Conservation (phyloP, 148 eudicot genomes). For the Fagopyrum homotropicum region DNA sequence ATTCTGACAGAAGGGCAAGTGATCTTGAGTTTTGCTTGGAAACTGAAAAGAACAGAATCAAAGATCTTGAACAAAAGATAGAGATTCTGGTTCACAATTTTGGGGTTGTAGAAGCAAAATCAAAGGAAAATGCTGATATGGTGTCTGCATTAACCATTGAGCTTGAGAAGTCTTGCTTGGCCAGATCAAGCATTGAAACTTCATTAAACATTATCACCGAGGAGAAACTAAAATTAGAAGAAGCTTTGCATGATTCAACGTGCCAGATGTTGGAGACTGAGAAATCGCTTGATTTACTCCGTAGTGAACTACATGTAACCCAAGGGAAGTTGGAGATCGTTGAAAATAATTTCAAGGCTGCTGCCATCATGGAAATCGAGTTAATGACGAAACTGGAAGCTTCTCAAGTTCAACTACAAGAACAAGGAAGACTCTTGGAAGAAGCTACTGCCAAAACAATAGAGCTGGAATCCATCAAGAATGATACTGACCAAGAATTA, state of each 20-base stretch:
- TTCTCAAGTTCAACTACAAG: slow-evolving; percentile 53
- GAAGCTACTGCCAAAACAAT: slow-evolving; percentile 36
- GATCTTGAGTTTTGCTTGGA: slow-evolving; percentile 29
- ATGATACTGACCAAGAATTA: slow-evolving; percentile 53
- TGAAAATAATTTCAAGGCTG: slow-evolving; percentile 54
- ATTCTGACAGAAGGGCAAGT: slow-evolving; percentile 46
- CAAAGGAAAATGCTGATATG: slow-evolving; percentile 28
- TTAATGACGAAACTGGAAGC: slow-evolving; percentile 53
- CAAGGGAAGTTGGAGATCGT: slow-evolving; percentile 43
- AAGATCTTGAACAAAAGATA: slow-evolving; percentile 34
- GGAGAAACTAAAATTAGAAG: slow-evolving; percentile 42
- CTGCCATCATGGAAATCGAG: slow-evolving; percentile 49
- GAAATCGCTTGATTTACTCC: slow-evolving; percentile 28
- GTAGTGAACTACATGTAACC: slow-evolving; percentile 29
- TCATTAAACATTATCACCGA: slow-evolving; percentile 26
- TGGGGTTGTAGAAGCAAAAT: slow-evolving; percentile 41
- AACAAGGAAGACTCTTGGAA: slow-evolving; percentile 44
- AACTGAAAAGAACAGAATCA: slow-evolving; percentile 27
- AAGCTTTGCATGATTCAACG: slow-evolving; percentile 20
- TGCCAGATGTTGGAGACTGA: slow-evolving; percentile 40
- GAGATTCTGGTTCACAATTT: slow-evolving; percentile 24
- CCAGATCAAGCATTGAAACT: slow-evolving; percentile 34
- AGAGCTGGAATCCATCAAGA: slow-evolving; percentile 48
- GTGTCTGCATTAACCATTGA: slow-evolving; percentile 20
- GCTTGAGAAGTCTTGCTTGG: slow-evolving; percentile 27